Conservation (phyloP, 495 filamentous ascomycete species). For the Bathelium albidoporum region DNA sequence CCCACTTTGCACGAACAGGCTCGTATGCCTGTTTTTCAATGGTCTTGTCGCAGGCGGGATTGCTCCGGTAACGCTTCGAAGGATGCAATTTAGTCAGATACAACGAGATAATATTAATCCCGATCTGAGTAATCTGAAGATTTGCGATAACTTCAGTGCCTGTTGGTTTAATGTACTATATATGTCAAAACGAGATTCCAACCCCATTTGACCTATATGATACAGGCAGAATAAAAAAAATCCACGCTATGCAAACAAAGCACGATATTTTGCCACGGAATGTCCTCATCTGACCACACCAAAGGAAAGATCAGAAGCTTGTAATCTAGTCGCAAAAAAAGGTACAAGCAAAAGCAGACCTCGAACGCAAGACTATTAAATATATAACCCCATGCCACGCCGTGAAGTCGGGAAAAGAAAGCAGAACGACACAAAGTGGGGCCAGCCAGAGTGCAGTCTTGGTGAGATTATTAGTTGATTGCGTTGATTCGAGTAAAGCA, state of each 20-base stretch:
- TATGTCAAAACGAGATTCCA: neutral
- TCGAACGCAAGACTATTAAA: neutral
- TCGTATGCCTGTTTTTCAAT: neutral
- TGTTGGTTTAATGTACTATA: neutral
- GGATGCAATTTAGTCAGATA: neutral
- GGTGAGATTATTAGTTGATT: neutral
- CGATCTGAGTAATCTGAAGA: neutral
- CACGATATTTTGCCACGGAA: neutral
- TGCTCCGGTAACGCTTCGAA: neutral
- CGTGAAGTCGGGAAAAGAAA: neutral
- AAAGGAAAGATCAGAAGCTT: neutral
- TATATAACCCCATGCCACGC: neutral
- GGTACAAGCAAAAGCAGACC: neutral
- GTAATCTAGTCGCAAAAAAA: neutral
- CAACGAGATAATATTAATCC: neutral
- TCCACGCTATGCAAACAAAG: constrained; percentile 5
- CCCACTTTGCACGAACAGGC: neutral
- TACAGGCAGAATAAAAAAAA: neutral
- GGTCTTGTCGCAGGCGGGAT: neutral
- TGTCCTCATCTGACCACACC: neutral
- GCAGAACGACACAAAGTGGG: neutral
- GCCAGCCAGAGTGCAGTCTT: constrained; percentile 2
- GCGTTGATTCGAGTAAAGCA: neutral
- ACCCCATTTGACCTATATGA: neutral
- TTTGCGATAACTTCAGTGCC: neutral